Evolutionary conservation across 2,329 filamentous ascomycete species (phyloP).

Genomic region (Juglanconis oblonga): DNA sequence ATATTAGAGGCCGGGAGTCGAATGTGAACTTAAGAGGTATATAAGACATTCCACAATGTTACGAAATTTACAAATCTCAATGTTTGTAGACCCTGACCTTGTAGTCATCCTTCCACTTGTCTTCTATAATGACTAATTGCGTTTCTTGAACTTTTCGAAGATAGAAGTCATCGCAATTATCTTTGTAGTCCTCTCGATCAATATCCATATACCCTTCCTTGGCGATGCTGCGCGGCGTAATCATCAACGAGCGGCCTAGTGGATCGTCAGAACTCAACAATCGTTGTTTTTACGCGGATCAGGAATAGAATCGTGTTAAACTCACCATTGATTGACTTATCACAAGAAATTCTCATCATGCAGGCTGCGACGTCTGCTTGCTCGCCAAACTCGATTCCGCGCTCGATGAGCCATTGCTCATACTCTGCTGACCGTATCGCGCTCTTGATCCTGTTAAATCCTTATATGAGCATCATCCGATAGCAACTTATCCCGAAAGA

Average conservation of each 20-base stretch:
- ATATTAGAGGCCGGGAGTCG: neutral
- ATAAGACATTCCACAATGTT: neutral
- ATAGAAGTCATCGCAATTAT: conserved; percentile 32
- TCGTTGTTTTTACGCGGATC: too few relatives aligned
- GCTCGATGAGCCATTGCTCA: conserved; percentile 36
- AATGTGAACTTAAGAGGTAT: conserved; percentile 11
- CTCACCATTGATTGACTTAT: conserved; percentile 30
- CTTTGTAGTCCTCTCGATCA: conserved; percentile 34
- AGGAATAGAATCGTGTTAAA: neutral
- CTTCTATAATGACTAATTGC: conserved; percentile 40
- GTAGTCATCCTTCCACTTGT: conserved; percentile 36
- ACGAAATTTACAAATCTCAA: neutral
- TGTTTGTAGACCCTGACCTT: conserved; percentile 32
- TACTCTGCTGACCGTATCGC: conserved; percentile 37
- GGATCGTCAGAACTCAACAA: conserved; percentile 14
- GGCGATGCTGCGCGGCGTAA: conserved; percentile 33
- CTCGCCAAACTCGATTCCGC: conserved; percentile 38
- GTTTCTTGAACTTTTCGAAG: conserved; percentile 35
- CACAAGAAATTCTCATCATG: conserved; percentile 32
- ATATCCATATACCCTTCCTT: conserved; percentile 39
- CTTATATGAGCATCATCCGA: too few relatives aligned
- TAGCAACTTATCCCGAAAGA: too few relatives aligned
- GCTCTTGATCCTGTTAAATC: conserved; percentile 24
- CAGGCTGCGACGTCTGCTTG: conserved; percentile 30
- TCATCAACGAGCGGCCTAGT: conserved; percentile 37